Evolutionary conservation across 1,284 basidiomycete species (phyloP), one percentile per base, ranked within the genome.

Genomic region (Tilletia caries): DNA sequence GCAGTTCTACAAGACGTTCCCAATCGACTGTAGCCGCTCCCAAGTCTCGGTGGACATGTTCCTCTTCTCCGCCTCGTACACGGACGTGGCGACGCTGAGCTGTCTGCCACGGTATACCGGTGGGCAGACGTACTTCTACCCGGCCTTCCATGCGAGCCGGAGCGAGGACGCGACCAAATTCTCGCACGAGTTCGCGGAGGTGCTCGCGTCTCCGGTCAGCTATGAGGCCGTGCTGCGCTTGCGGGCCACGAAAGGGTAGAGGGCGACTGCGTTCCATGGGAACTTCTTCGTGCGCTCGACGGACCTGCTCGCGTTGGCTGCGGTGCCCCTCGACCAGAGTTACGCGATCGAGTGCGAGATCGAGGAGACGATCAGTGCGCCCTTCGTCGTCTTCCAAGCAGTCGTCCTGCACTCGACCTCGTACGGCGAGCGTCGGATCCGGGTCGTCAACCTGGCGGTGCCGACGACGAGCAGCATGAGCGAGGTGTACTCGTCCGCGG

Each of bases 41-140:
- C 96, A 98, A 84, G 92, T 99, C 46, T 95, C 95, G 0, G 95
- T 99, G 68, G 95, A 98, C 84, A 98, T 99, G 95, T 98, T 97
- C 90, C 87, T 98, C 67, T 98, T 97, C 86, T 92, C 91, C 71
- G 88, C 92, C 18, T 87, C 88, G 32, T 99, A 98, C 84, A 95
- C 95, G 75, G 96, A 99, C 84, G 92, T 98, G 48, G 93, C 96
- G 1, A 95, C 91, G 70, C 87, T 96, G 43, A 89, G 91, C 12
- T 95, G 90, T 80, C 87, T 99, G 37, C 96, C 96, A 15, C 91
- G 95, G 80, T 98, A 99, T 85, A 98, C 96, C 18, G 93, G 95
- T 70, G 96, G 96, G 50, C 92, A 97, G 84, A 97, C 95, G 0
- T 98, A 94, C 86, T 96, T 95, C 84, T 98, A 98, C 84, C 96